phyloP scores from a whole-genome alignment of 345 rosid genomes.

The Syzygium aqueum region DNA sequence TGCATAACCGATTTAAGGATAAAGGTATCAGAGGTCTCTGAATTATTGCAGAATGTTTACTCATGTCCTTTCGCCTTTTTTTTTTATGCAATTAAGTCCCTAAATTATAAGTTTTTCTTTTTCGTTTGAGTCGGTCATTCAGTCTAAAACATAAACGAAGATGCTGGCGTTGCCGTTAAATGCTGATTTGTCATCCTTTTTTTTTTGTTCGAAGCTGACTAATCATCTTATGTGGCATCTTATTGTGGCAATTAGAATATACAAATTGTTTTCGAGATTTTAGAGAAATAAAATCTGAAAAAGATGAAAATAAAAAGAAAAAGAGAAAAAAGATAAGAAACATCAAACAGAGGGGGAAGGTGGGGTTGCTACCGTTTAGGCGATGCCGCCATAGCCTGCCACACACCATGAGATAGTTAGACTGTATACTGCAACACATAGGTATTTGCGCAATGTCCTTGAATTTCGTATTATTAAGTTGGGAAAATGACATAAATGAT shows the following conservation, averaged over 20 bases:
- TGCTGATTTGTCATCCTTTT: neutral
- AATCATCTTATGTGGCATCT: neutral
- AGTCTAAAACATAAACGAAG: neutral
- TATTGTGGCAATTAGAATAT: neutral
- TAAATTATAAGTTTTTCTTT: too few relatives aligned
- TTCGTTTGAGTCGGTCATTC: neutral
- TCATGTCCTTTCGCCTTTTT: neutral
- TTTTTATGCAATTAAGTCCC: neutral
- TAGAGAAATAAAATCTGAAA: too few relatives aligned
- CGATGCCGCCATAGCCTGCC: neutral
- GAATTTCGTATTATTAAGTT: too few relatives aligned
- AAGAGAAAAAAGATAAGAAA: too few relatives aligned
- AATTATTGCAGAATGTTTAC: neutral
- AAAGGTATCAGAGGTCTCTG: neutral
- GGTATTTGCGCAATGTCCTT: neutral
- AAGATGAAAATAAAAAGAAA: neutral
- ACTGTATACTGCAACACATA: neutral
- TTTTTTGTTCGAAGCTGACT: too few relatives aligned
- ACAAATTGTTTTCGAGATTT: too few relatives aligned
- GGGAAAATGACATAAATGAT: too few relatives aligned
- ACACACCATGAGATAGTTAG: neutral
- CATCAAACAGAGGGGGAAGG: neutral
- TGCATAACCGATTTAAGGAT: neutral
- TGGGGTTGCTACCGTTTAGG: neutral
- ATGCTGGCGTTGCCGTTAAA: neutral